Evolutionary conservation across 495 filamentous ascomycete species (phyloP).

Genomic region (Pyrenopolyporus hunteri): DNA sequence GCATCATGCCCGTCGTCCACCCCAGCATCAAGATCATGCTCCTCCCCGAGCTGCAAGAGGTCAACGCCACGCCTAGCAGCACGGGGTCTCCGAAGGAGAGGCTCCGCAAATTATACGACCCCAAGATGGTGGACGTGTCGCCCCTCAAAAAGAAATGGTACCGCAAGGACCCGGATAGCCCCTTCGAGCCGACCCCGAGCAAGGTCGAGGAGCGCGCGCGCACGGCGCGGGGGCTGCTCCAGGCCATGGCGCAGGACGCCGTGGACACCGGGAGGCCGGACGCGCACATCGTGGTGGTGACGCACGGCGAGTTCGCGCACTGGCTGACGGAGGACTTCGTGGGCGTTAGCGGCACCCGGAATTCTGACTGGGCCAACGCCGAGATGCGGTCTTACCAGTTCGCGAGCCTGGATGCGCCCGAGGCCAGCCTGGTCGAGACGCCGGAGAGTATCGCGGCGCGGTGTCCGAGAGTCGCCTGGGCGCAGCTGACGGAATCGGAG

Average conservation of each 20-base stretch:
- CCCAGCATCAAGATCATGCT: conserved; percentile 9
- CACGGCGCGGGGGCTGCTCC: conserved; percentile 65
- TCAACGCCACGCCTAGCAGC: conserved; percentile 69
- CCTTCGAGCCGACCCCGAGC: conserved; percentile 56
- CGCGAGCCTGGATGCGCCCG: conserved; percentile 49
- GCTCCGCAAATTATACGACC: conserved; percentile 48
- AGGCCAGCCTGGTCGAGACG: conserved; percentile 58
- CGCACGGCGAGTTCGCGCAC: conserved; percentile 48
- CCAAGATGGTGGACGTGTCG: conserved; percentile 55
- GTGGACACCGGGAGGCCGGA: conserved; percentile 50
- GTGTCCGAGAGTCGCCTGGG: no score
- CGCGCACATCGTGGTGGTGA: conserved; percentile 61
- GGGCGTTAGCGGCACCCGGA: conserved; percentile 46
- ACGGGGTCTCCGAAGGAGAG: conserved; percentile 61
- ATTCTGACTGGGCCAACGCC: conserved; percentile 54
- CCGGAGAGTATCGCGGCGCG: conserved; percentile 49
- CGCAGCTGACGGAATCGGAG: not conserved
- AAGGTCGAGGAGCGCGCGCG: conserved; percentile 64
- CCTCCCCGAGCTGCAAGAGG: conserved; percentile 53
- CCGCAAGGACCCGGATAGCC: conserved; percentile 58
- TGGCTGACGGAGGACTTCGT: conserved; percentile 80
- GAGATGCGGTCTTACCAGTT: conserved; percentile 73
- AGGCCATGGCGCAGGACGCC: conserved; percentile 36
- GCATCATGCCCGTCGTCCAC: conserved; percentile 53
- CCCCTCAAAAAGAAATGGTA: conserved; percentile 63